A percentile compares a stretch with the other conserved stretches of the same genome.
These are phyloP conservation scores for Helotiales sp. DNA, from an alignment of 2,329 filamentous ascomycete genomes.

Conservation along the genomic window DNA sequence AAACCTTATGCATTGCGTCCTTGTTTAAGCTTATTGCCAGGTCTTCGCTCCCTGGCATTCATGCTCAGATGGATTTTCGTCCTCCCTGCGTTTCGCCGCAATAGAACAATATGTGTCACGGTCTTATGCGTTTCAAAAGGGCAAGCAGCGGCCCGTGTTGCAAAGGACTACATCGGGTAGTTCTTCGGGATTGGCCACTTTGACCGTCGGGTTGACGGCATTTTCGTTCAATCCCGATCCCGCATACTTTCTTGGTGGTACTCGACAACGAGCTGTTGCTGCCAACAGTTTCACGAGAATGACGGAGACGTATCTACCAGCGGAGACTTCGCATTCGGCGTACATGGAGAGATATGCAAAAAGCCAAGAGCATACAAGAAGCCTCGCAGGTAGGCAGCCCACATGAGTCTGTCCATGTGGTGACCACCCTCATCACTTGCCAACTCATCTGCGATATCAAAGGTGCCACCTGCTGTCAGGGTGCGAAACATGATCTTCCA, in stretches of 20 bases:
- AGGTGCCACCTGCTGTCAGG: background rate
- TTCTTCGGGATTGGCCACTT: background rate
- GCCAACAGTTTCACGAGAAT: background rate
- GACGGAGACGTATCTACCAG: background rate
- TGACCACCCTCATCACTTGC: background rate
- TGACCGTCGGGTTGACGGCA: too few relatives aligned
- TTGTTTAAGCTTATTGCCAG: constrained; percentile 7
- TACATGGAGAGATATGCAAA: background rate
- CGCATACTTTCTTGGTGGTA: background rate
- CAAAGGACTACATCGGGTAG: background rate
- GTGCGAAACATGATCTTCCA: background rate
- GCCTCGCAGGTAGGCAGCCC: too few relatives aligned
- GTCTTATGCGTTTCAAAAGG: background rate
- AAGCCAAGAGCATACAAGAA: background rate
- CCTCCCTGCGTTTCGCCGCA: background rate
- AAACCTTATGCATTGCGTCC: background rate
- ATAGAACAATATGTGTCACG: background rate
- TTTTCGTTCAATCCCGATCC: background rate
- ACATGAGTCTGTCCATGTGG: too few relatives aligned
- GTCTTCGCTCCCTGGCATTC: background rate
- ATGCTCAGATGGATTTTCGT: constrained; percentile 6
- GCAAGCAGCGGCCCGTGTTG: too few relatives aligned
- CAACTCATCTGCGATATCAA: background rate
- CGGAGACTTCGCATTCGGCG: background rate
- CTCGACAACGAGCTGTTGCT: background rate